Evolutionary conservation across 1,139 yeast genomes (phyloP).

Genomic region (Suhomyces ambrosiae): DNA sequence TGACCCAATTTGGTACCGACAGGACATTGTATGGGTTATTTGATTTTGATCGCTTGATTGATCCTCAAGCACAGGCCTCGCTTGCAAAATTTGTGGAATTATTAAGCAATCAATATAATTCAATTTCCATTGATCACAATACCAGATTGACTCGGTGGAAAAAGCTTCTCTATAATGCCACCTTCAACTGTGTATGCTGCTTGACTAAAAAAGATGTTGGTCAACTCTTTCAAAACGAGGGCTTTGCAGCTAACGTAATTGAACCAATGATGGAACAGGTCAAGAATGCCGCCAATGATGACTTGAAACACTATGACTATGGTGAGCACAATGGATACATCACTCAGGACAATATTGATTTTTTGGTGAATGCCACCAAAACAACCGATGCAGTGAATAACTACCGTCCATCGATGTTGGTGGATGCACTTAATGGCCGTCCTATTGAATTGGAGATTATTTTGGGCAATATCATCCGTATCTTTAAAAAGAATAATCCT

Average conservation of each 20-base stretch:
- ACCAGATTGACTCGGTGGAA: conserved; percentile 67
- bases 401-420: conserved; percentile 66
- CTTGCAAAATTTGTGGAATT: conserved; percentile 49
- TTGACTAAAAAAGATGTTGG: conserved; percentile 54
- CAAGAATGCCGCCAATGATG: conserved; percentile 25
- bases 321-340: conserved; percentile 19
- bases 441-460: conserved; percentile 68
- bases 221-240: conserved; percentile 19
- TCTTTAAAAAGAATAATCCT: conserved; percentile 15
- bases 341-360: conserved; percentile 20
- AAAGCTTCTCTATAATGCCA: conserved; percentile 70
- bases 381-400: conserved; percentile 23
- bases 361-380: conserved; percentile 21
- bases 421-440: conserved; percentile 69
- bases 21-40: conserved; percentile 58
- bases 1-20: conserved; percentile 58
- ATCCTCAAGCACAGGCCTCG: conserved; percentile 21
- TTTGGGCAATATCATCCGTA: conserved; percentile 27
- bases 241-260: conserved; percentile 21
- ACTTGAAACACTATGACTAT: conserved; percentile 20
- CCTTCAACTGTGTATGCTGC: conserved; percentile 64
- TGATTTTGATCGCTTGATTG: conserved; percentile 17
- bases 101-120: conserved; percentile 49
- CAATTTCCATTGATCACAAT: conserved; percentile 46
- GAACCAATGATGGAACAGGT: conserved; percentile 31